phyloP scores from a whole-genome alignment of 176 grass and related monocot species.

The Melocanna baccifera region DNA sequence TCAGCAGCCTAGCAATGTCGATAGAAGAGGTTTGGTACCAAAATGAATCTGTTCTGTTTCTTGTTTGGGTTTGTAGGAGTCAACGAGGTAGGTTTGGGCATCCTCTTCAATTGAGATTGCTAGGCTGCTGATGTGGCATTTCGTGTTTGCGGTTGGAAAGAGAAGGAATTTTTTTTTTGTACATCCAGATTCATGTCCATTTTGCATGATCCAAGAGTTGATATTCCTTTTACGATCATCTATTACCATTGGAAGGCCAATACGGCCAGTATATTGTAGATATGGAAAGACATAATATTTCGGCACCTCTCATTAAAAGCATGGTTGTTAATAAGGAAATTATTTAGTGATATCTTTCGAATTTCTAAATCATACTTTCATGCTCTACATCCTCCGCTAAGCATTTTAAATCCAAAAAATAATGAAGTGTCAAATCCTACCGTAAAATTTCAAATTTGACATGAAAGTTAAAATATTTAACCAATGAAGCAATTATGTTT shows the following conservation, averaged over 20 bases:
- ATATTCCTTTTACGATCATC: neutral
- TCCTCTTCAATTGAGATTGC: neutral
- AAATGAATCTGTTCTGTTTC: neutral
- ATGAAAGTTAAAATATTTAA: neutral
- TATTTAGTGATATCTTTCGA: neutral
- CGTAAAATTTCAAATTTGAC: neutral
- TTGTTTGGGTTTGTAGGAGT: constrained; percentile 21
- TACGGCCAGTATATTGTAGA: too few species aligned
- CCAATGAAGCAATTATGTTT: neutral
- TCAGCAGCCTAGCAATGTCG: too few species aligned
- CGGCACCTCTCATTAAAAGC: too few species aligned
- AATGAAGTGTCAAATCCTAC: neutral
- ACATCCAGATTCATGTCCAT: neutral
- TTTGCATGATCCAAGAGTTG: neutral
- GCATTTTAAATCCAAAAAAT: neutral
- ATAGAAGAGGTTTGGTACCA: too few species aligned
- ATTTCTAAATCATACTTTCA: neutral
- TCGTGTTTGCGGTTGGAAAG: neutral
- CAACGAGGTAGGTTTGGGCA: constrained; percentile 42
- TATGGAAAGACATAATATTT: too few species aligned
- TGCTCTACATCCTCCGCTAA: neutral
- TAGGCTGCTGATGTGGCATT: constrained; percentile 12
- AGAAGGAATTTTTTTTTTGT: neutral
- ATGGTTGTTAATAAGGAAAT: too few species aligned
- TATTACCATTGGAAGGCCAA: neutral